These are phyloP conservation scores for Xylariales sp. DNA, from an alignment of 2,329 filamentous ascomycete species.

Conservation along the genomic window DNA sequence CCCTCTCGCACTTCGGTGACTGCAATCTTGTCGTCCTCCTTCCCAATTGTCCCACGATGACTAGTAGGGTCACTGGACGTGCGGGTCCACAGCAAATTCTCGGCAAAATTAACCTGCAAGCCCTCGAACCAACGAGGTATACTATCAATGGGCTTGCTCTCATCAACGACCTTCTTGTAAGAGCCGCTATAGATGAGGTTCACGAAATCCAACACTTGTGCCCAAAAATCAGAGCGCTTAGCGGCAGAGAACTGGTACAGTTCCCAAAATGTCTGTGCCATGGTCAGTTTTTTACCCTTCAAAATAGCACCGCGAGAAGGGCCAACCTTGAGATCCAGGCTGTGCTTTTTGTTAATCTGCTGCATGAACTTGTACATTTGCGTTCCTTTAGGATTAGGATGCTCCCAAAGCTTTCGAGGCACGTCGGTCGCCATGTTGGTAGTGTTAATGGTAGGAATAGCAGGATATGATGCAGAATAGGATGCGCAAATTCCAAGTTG, in stretches of 20 bases:
- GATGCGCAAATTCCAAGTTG: too few relatives aligned
- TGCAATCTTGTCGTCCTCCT: constrained; percentile 68
- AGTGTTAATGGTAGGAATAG: too few relatives aligned
- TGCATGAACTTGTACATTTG: constrained; percentile 66
- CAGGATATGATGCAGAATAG: too few relatives aligned
- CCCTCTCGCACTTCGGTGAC: constrained; percentile 71
- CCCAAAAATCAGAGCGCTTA: constrained; percentile 61
- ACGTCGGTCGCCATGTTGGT: constrained; percentile 21
- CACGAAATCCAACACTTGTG: constrained; percentile 55
- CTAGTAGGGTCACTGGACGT: constrained; percentile 34
- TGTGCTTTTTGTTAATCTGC: constrained; percentile 53
- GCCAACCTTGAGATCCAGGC: constrained; percentile 52
- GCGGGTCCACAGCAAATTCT: constrained; percentile 69
- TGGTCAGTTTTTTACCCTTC: constrained; percentile 8
- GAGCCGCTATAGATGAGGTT: constrained; percentile 60
- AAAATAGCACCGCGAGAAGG: not conserved
- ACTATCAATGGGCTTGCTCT: constrained; percentile 62
- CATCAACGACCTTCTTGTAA: constrained; percentile 61
- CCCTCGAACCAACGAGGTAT: constrained; percentile 77
- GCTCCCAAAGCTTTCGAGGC: constrained; percentile 65
- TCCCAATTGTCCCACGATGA: constrained; percentile 48
- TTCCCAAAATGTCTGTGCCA: constrained; percentile 57
- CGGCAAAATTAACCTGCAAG: constrained; percentile 69
- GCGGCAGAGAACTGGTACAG: constrained; percentile 66
- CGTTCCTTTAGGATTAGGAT: constrained; percentile 56